phyloP scores from a whole-genome alignment of 192 early-diverging fungal genomes.

The Diversispora eburnea region DNA sequence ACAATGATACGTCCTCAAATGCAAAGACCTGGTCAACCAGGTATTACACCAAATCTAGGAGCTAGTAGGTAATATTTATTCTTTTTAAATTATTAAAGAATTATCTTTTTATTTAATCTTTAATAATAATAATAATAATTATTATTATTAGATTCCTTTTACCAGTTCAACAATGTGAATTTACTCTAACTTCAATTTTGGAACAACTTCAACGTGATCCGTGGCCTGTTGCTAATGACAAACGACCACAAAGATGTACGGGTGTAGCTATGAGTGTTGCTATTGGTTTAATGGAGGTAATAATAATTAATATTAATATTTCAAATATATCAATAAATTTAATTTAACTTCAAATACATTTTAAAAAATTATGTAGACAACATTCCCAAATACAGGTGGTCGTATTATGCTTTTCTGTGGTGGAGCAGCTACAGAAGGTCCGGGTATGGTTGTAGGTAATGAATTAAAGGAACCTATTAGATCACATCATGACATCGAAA shows the following conservation, averaged over 20 bases:
- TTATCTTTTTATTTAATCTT: background rate
- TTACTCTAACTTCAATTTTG: constrained; percentile 87
- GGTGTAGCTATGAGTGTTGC: constrained; percentile 94
- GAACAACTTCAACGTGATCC: constrained; percentile 98
- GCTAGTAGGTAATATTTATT: background rate
- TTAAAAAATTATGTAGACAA: constrained; percentile 47
- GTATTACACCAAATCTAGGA: constrained; percentile 10
- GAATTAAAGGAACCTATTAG: constrained; percentile 93
- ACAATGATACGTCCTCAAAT: constrained; percentile 41
- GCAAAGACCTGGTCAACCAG: constrained; percentile 43
- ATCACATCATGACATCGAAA: constrained; percentile 98
- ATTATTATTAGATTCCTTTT: constrained; percentile 68
- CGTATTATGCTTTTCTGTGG: constrained; percentile 92
- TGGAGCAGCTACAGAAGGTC: constrained; percentile 91
- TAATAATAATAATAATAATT: background rate
- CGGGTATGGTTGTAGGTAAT: constrained; percentile 88
- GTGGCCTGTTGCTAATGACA: constrained; percentile 89
- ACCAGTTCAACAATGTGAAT: constrained; percentile 93
- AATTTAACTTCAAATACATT: background rate
- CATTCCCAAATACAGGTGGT: constrained; percentile 88
- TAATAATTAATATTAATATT: background rate
- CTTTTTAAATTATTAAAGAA: background rate
- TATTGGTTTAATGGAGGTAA: constrained; percentile 82
- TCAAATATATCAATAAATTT: background rate
- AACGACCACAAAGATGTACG: constrained; percentile 88